Percentiles rank a stretch among this genome's conserved stretches.
These are phyloP conservation scores for Oldenlandia corymbosa DNA, from an alignment of 257 asterid species.

Conservation along the genomic window DNA sequence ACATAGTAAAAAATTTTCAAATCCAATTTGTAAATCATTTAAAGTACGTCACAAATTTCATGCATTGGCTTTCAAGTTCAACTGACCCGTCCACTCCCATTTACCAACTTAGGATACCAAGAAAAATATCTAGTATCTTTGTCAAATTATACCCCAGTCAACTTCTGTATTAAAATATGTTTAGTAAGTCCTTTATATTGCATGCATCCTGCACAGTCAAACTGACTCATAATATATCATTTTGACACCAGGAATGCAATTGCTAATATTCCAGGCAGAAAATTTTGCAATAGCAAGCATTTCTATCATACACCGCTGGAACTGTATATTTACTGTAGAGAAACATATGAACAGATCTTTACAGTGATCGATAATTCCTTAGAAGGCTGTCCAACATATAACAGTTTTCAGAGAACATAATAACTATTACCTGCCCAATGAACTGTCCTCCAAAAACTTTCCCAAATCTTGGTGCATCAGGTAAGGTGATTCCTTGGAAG, in stretches of 20 bases:
- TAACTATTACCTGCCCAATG: constrained; percentile 75
- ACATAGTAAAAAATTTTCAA: background rate
- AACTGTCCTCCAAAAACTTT: constrained; percentile 98
- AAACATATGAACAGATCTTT: background rate
- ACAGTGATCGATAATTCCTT: background rate
- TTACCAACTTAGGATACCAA: background rate
- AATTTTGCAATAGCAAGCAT: background rate
- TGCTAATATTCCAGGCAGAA: no score
- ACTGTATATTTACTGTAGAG: background rate
- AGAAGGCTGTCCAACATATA: background rate
- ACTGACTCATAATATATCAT: no score
- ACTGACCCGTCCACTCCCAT: background rate
- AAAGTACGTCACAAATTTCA: background rate
- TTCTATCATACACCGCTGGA: background rate
- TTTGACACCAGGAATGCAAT: no score
- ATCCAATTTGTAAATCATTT: background rate
- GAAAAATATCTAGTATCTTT: background rate
- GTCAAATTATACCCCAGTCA: background rate
- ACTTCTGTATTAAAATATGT: background rate
- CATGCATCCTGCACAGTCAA: background rate
- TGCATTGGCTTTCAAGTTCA: background rate
- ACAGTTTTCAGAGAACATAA: constrained; percentile 1
- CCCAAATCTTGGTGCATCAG: constrained; percentile 87
- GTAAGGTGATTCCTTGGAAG: constrained; percentile 81
- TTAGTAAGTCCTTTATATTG: background rate